phyloP scores from a whole-genome alignment of 371 early-diverging fungal species.

The Mucor indicus region DNA sequence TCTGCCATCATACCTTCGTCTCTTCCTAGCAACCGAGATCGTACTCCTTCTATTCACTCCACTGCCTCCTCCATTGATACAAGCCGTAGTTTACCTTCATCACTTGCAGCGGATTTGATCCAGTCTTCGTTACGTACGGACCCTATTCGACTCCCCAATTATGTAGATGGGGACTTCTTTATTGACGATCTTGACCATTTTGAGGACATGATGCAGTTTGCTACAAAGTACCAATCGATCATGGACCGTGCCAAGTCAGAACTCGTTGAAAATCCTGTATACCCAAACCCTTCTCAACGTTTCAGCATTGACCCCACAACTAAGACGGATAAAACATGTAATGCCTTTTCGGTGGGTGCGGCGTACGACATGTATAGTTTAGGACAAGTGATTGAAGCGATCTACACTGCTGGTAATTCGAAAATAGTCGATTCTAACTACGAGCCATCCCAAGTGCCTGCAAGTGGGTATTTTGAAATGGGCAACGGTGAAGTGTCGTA shows the following conservation, averaged over 20 bases:
- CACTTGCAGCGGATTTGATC: conserved; percentile 18
- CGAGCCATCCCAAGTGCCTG: conserved; percentile 17
- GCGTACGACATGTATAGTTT: conserved; percentile 59
- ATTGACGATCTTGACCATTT: conserved; percentile 56
- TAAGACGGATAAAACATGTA: background rate
- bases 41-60: conserved; percentile 45
- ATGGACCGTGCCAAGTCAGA: conserved; percentile 8
- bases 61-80: conserved; percentile 45
- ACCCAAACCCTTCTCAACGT: conserved; percentile 14
- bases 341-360: conserved; percentile 31
- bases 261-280: conserved; percentile 20
- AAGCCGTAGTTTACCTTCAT: conserved; percentile 23
- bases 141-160: conserved; percentile 48
- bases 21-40: conserved; percentile 17
- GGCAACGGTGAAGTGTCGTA: conserved; percentile 34
- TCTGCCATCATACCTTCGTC: background rate
- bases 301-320: conserved; percentile 34
- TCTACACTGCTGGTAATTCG: conserved; percentile 40
- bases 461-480: conserved; percentile 37
- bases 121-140: conserved; percentile 47
- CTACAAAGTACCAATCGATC: conserved; percentile 49
- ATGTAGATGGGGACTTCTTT: conserved; percentile 44
- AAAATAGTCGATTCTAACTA: conserved; percentile 32
- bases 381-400: conserved; percentile 49
- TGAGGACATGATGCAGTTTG: conserved; percentile 53